Conservation (phyloP, 805 yeast species). For the Starmerella scarabaei region DNA sequence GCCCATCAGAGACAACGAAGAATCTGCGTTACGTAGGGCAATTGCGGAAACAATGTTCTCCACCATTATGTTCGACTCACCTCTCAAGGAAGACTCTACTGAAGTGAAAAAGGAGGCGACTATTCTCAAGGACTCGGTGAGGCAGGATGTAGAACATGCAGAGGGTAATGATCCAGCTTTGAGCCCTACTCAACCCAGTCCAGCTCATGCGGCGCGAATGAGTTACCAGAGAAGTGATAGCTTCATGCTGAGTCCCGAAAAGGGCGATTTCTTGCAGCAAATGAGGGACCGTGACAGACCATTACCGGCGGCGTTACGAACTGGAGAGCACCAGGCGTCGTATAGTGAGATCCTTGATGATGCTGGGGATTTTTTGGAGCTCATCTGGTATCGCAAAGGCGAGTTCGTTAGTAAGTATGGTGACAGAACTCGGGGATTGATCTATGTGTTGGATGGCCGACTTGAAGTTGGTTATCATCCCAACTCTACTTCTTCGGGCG, state of each 20-base stretch:
- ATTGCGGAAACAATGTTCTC: slow-evolving; percentile 20
- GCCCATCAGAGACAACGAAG: slow-evolving; percentile 13
- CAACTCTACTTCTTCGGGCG: not conserved
- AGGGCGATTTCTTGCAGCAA: too few species aligned
- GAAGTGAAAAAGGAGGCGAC: not conserved
- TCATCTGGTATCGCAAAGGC: slow-evolving; percentile 42
- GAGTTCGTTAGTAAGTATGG: slow-evolving; percentile 50
- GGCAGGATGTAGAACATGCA: not conserved
- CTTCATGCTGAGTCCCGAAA: not conserved
- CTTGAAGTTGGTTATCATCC: slow-evolving; percentile 49
- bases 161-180: not conserved
- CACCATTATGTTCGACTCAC: slow-evolving; percentile 17
- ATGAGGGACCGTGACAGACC: too few species aligned
- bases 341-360: slow-evolving; percentile 26
- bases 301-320: too few species aligned
- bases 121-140: not conserved
- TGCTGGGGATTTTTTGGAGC: slow-evolving; percentile 41
- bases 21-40: slow-evolving; percentile 16
- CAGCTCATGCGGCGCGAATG: not conserved
- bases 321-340: slow-evolving; percentile 21
- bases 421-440: slow-evolving; percentile 58
- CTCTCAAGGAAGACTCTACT: not conserved
- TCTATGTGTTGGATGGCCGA: slow-evolving; percentile 65
- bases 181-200: not conserved
- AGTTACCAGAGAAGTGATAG: not conserved